Conservation (phyloP, 2,329 filamentous ascomycete species). For the Pseudogymnoascus destructans region DNA sequence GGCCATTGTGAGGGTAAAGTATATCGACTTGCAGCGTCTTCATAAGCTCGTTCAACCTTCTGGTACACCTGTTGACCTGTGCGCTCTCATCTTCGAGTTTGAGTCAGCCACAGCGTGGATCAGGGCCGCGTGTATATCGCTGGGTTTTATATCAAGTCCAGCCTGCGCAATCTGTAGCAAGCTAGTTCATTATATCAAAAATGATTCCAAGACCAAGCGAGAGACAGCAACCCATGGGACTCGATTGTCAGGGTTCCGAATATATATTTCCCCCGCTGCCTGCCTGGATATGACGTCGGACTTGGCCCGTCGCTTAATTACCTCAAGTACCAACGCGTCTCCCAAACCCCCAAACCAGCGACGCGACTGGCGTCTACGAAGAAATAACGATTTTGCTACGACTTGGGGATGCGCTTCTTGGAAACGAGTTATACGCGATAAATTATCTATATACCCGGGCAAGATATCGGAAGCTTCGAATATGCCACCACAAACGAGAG, state of each 20-base stretch:
- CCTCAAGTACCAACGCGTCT: slow-evolving; percentile 4
- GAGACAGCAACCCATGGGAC: neutral
- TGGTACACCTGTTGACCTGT: neutral
- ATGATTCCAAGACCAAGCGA: neutral
- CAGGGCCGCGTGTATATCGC: neutral
- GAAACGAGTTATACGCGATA: neutral
- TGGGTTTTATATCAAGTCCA: neutral
- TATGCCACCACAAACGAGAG: slow-evolving; percentile 2
- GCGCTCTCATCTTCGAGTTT: neutral
- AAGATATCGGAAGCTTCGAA: neutral
- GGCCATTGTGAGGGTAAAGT: neutral
- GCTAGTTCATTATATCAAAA: neutral
- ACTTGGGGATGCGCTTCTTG: neutral
- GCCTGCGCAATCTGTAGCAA: neutral
- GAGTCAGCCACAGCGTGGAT: neutral
- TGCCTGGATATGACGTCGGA: slow-evolving; percentile 3
- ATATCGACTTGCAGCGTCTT: neutral
- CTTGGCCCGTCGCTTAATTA: neutral
- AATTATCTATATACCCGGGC: neutral
- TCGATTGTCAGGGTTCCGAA: neutral
- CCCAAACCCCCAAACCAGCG: slow-evolving; percentile 6
- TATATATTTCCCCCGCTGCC: neutral
- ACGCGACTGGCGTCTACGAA: neutral
- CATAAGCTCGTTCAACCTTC: neutral
- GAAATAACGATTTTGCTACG: neutral